Evolutionary conservation across 345 rosid species (phyloP).

Genomic region (Dimocarpus longan): DNA sequence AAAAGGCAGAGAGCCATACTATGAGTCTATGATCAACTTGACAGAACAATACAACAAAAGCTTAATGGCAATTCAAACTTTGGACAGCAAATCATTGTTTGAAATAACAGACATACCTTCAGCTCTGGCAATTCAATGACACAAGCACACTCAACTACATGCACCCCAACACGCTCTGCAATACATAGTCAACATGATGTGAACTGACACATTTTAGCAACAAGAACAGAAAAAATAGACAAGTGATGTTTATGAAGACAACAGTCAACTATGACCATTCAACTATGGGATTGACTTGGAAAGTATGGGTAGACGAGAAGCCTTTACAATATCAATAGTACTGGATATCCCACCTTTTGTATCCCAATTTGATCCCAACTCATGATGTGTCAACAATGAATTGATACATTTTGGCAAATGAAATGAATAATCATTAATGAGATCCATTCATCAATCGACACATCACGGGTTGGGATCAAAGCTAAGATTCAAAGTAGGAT

Average conservation of each 20-base stretch:
- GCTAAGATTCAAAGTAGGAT: too few relatives aligned
- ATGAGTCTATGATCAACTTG: neutral
- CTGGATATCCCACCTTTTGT: too few relatives aligned
- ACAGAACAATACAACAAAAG: neutral
- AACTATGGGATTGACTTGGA: neutral
- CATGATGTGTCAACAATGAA: too few relatives aligned
- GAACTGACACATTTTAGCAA: slow-evolving; percentile 14
- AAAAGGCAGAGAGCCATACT: neutral
- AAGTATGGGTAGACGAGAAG: neutral
- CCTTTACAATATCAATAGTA: too few relatives aligned
- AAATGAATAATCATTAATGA: too few relatives aligned
- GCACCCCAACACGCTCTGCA: slow-evolving; percentile 90
- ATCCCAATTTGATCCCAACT: too few relatives aligned
- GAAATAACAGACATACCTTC: slow-evolving; percentile 43
- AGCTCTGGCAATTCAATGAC: slow-evolving; percentile 89
- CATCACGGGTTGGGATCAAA: too few relatives aligned
- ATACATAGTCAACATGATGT: slow-evolving; percentile 20
- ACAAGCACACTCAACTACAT: slow-evolving; percentile 94
- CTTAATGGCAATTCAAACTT: neutral
- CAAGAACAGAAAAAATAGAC: slow-evolving; percentile 8
- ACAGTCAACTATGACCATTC: neutral
- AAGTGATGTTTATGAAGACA: neutral
- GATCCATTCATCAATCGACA: too few relatives aligned
- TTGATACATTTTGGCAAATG: too few relatives aligned
- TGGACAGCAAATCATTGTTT: slow-evolving; percentile 1